Evolutionary conservation across 306 rosid species (phyloP).

Genomic region (Mucuna pruriens): DNA sequence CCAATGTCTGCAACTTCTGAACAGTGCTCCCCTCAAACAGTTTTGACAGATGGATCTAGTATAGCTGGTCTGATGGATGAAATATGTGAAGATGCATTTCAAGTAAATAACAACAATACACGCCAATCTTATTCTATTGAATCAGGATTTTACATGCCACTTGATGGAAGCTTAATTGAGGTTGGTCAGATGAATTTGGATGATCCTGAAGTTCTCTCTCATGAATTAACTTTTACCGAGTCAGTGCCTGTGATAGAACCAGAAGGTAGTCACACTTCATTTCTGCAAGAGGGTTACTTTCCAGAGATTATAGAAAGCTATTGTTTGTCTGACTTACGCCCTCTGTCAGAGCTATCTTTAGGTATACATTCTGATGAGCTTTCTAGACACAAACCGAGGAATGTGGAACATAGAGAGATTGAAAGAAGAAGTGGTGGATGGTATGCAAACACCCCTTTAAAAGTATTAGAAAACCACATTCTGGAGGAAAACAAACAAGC

Average conservation of each 20-base stretch:
- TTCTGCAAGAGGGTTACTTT: constrained; percentile 56
- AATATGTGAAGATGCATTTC: constrained; percentile 91
- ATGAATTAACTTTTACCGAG: constrained; percentile 46
- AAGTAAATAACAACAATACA: constrained; percentile 42
- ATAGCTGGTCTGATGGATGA: constrained; percentile 78
- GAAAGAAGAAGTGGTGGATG: constrained; percentile 75
- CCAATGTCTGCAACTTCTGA: constrained; percentile 50
- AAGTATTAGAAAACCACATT: constrained; percentile 84
- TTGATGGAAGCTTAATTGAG: constrained; percentile 55
- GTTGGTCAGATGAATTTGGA: constrained; percentile 43
- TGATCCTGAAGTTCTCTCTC: constrained; percentile 51
- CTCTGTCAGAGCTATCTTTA: constrained; percentile 60
- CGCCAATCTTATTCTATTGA: constrained; percentile 50
- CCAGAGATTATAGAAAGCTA: constrained; percentile 79
- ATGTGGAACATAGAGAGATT: constrained; percentile 52
- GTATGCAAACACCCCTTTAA: constrained; percentile 59
- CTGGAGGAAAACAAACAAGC: constrained; percentile 49
- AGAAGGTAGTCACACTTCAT: constrained; percentile 60
- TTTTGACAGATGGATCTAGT: constrained; percentile 51
- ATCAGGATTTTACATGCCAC: constrained; percentile 49
- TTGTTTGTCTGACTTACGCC: constrained; percentile 63
- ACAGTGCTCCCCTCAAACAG: constrained; percentile 42
- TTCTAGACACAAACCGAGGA: constrained; percentile 43
- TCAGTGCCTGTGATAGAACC: constrained; percentile 54
- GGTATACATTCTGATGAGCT: constrained; percentile 59